A percentile compares a stretch with the other conserved stretches of the same genome.
Evolutionary conservation across 2,329 filamentous ascomycete species (phyloP).

Genomic region (Beauveria bassiana): DNA sequence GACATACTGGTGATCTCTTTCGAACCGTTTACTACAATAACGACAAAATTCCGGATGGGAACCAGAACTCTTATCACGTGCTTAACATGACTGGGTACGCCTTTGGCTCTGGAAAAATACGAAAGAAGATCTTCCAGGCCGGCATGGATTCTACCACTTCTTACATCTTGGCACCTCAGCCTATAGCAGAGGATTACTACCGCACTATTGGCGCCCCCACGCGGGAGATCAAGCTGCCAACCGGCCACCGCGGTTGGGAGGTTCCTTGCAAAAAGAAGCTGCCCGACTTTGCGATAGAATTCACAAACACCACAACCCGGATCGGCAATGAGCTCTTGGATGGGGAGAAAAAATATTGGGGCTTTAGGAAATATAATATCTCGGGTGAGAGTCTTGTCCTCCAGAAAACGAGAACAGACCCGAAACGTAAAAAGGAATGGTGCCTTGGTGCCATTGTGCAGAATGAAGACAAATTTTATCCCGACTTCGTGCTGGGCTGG

Average conservation of each 20-base stretch:
- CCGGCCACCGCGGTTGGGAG: background rate
- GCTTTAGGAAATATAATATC: background rate
- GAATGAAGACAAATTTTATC: background rate
- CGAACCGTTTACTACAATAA: background rate
- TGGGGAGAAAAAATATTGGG: background rate
- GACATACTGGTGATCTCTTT: background rate
- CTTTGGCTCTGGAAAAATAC: background rate
- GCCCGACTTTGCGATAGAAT: background rate
- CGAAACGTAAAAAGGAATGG: background rate
- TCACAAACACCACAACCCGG: background rate
- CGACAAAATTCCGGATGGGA: background rate
- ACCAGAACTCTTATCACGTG: background rate
- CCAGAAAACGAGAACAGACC: background rate
- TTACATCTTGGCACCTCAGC: background rate
- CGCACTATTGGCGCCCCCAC: background rate
- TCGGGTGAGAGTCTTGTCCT: background rate
- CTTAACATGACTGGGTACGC: background rate
- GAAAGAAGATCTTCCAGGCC: background rate
- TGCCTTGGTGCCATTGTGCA: background rate
- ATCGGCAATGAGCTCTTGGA: fast-evolving
- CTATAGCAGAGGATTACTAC: background rate
- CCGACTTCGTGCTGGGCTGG: background rate
- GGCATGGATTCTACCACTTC: background rate
- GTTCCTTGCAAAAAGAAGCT: background rate
- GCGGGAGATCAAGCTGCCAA: background rate